Evolutionary conservation across 1,284 basidiomycete species (phyloP).

Genomic region (Entoloma clypeatum): DNA sequence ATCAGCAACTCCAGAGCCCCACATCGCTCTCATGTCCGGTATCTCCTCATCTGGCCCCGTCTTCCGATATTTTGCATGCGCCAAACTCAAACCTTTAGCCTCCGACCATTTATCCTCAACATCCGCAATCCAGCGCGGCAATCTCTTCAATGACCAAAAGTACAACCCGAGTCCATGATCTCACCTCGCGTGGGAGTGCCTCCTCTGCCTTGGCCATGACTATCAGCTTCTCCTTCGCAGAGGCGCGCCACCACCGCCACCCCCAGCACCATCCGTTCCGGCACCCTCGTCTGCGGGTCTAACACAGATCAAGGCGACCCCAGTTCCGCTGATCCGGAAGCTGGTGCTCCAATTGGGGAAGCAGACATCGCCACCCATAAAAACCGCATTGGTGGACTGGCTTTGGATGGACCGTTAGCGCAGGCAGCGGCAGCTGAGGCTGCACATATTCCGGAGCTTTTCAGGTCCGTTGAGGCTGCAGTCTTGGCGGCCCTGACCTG

Average conservation of each 20-base stretch:
- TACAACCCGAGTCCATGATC: conserved; percentile 63
- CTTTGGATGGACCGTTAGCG: conserved; percentile 53
- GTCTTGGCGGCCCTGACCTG: conserved; percentile 27
- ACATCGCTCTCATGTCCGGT: conserved; percentile 56
- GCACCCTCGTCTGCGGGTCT: conserved; percentile 20
- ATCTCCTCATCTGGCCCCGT: conserved; percentile 45
- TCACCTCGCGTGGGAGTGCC: conserved; percentile 52
- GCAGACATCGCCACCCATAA: conserved; percentile 39
- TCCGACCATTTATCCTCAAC: conserved; percentile 34
- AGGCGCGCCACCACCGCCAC: conserved; percentile 39
- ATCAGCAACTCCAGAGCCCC: conserved; percentile 42
- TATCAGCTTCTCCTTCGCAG: conserved; percentile 55
- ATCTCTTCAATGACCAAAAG: conserved; percentile 69
- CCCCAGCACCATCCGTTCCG: conserved; percentile 25
- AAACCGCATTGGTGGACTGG: conserved; percentile 50
- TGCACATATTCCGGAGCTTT: conserved; percentile 55
- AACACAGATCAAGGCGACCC: conserved; percentile 18
- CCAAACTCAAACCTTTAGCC: conserved; percentile 47
- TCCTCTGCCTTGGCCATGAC: conserved; percentile 60
- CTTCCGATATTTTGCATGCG: conserved; percentile 56
- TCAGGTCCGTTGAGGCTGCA: conserved; percentile 42
- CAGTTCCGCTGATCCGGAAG: conserved; percentile 44
- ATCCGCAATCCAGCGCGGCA: conserved; percentile 43
- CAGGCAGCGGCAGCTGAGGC: conserved; percentile 46
- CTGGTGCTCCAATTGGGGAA: conserved; percentile 41